Conservation (phyloP, 2,329 filamentous ascomycete genomes). For the Aspergillus ustus region DNA sequence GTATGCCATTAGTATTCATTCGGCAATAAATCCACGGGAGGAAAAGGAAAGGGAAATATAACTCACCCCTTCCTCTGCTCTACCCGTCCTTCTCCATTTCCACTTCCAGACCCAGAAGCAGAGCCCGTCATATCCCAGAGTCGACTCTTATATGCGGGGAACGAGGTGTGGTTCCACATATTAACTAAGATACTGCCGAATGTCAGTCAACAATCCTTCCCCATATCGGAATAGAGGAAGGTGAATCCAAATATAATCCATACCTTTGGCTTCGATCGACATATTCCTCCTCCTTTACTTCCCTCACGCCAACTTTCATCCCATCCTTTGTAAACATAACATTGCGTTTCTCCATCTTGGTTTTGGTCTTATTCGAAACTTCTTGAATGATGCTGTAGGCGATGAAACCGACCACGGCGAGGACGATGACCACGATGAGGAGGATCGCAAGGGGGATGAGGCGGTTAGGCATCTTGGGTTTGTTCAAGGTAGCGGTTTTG, state of each 20-base stretch:
- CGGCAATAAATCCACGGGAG: background rate
- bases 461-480: conserved; percentile 31
- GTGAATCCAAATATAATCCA: conserved; percentile 7
- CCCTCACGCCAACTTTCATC: conserved; percentile 64
- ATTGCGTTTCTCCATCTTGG: conserved; percentile 68
- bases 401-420: conserved; percentile 60
- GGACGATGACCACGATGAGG: conserved; percentile 55
- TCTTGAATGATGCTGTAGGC: conserved; percentile 63
- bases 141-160: conserved; percentile 52
- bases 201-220: background rate
- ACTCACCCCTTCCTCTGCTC: conserved; percentile 15
- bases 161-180: conserved; percentile 54
- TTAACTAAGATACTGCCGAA: conserved; percentile 50
- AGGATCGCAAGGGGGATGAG: conserved; percentile 63
- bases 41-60: conserved; percentile 4
- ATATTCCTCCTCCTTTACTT: conserved; percentile 61
- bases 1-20: background rate
- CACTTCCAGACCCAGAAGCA: conserved; percentile 11
- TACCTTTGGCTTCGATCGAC: conserved; percentile 64
- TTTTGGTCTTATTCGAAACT: conserved; percentile 60
- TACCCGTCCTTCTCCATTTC: conserved; percentile 32
- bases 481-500: background rate
- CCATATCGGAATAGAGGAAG: background rate
- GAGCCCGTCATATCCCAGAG: conserved; percentile 44
- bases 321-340: conserved; percentile 65